Evolutionary conservation across 139 green algal species (phyloP).

Genomic region (Ettlia oleoabundans): DNA sequence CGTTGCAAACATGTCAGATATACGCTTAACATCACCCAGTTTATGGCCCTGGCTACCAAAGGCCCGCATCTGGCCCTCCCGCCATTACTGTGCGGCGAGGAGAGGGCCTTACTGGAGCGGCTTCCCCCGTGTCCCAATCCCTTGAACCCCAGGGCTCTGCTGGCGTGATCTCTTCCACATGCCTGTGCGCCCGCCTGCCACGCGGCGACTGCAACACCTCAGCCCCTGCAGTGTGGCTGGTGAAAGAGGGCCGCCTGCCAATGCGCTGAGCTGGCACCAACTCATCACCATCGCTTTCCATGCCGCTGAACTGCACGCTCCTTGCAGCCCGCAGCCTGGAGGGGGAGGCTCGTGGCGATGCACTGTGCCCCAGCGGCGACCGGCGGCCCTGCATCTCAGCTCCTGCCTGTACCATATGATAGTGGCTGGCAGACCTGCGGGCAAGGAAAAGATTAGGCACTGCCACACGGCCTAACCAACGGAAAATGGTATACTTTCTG

Average conservation of each 20-base stretch:
- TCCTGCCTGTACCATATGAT: neutral
- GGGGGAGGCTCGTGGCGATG: too few relatives aligned
- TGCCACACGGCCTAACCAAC: neutral
- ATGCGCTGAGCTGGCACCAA: neutral
- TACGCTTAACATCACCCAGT: too few relatives aligned
- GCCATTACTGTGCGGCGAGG: too few relatives aligned
- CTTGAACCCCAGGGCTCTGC: neutral
- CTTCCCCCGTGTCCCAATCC: constrained; percentile 4
- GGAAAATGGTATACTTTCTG: too few relatives aligned
- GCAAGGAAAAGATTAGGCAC: neutral
- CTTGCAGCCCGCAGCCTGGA: neutral
- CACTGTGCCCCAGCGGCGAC: constrained; percentile 5
- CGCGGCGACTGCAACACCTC: too few relatives aligned
- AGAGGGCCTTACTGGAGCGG: neutral
- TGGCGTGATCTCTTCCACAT: neutral
- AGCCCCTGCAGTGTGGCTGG: too few relatives aligned
- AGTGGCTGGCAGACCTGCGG: neutral
- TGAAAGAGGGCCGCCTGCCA: neutral
- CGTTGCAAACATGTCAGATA: too few relatives aligned
- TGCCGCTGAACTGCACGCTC: neutral
- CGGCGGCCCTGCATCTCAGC: neutral
- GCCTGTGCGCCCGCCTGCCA: neutral
- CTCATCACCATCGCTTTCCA: neutral
- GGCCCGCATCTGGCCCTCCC: too few relatives aligned
- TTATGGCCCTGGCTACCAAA: too few relatives aligned